These are phyloP conservation scores for Tolypocladium nubicola DNA, from an alignment of 2,329 filamentous ascomycete genomes.

Conservation along the genomic window DNA sequence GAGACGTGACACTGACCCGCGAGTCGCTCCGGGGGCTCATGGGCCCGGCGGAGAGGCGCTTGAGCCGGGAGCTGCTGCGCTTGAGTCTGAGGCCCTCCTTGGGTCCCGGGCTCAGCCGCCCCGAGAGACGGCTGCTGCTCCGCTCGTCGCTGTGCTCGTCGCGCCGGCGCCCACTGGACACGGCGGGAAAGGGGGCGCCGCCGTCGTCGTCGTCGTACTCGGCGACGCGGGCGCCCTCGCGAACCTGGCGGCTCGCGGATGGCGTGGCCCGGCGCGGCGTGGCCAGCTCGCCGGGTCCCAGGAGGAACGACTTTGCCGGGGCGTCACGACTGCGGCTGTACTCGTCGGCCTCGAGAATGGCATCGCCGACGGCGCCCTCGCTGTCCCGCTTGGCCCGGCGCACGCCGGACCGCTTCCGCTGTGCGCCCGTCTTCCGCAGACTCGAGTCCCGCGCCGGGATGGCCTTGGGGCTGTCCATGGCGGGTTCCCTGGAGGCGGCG, in stretches of 20 bases:
- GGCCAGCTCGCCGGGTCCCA: constrained; percentile 11
- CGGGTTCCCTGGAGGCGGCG: constrained; percentile 5
- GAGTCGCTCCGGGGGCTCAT: constrained; percentile 31
- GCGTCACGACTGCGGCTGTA: constrained; percentile 10
- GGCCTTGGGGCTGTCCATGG: constrained; percentile 30
- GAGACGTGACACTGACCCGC: constrained; percentile 12
- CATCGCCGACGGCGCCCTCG: constrained; percentile 23
- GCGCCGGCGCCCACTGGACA: constrained; percentile 49
- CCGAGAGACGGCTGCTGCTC: constrained; percentile 32
- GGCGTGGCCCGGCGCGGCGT: constrained; percentile 7
- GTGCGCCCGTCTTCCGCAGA: constrained; percentile 42
- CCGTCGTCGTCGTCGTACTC: constrained; percentile 47
- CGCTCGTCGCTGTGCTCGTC: constrained; percentile 38
- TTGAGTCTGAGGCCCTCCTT: constrained; percentile 34
- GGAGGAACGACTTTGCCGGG: constrained; percentile 10
- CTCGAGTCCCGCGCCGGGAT: constrained; percentile 63
- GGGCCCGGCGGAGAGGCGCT: constrained; percentile 42
- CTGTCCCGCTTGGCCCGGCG: constrained; percentile 38
- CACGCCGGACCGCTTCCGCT: constrained; percentile 40
- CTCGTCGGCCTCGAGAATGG: constrained; percentile 33
- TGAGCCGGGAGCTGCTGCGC: constrained; percentile 47
- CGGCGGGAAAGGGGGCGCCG: constrained; percentile 58
- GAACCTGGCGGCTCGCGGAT: too few species aligned
- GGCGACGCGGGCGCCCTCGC: constrained; percentile 11
- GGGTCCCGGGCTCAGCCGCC: constrained; percentile 37